Percentiles rank a stretch among this genome's conserved stretches.
phyloP scores from a whole-genome alignment of 805 yeast genomes.

The Nakazawaea anatomiae region DNA sequence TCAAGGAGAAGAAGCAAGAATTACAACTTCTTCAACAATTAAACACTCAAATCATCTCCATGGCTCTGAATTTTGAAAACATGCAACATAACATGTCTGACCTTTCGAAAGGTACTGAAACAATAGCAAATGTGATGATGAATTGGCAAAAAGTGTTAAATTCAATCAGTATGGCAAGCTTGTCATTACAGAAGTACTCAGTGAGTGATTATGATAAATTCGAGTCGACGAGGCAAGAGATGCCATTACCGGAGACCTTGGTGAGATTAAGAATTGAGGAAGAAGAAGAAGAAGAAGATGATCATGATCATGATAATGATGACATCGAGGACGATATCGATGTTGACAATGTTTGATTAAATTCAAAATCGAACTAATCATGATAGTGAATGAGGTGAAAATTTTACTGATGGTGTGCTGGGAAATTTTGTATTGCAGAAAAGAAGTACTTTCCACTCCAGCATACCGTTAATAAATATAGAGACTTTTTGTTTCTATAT shows the following conservation, averaged over 20 bases:
- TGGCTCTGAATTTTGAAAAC: constrained; percentile 41
- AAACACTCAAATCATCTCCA: constrained; percentile 35
- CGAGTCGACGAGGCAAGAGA: constrained; percentile 25
- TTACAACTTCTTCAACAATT: constrained; percentile 43
- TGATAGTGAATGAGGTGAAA: too few species aligned
- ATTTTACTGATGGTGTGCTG: too few species aligned
- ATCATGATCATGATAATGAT: too few species aligned
- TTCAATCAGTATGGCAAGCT: constrained; percentile 55
- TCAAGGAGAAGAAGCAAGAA: constrained; percentile 44
- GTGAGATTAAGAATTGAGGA: constrained; percentile 37
- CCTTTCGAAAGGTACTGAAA: constrained; percentile 51
- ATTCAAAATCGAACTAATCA: too few species aligned
- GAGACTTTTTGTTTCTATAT: too few species aligned
- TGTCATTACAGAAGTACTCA: constrained; percentile 39
- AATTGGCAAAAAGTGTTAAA: constrained; percentile 63
- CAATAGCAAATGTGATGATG: constrained; percentile 51
- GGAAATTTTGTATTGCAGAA: too few species aligned
- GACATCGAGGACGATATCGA: too few species aligned
- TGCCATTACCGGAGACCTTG: constrained; percentile 60
- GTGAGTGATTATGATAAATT: constrained; percentile 34
- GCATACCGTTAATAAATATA: too few species aligned
- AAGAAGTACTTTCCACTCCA: too few species aligned
- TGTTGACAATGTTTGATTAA: too few species aligned
- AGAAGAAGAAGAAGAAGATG: too few species aligned
- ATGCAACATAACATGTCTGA: constrained; percentile 43